phyloP scores from a whole-genome alignment of 2,329 filamentous ascomycete genomes.

The Cladophialophora chaetospira region DNA sequence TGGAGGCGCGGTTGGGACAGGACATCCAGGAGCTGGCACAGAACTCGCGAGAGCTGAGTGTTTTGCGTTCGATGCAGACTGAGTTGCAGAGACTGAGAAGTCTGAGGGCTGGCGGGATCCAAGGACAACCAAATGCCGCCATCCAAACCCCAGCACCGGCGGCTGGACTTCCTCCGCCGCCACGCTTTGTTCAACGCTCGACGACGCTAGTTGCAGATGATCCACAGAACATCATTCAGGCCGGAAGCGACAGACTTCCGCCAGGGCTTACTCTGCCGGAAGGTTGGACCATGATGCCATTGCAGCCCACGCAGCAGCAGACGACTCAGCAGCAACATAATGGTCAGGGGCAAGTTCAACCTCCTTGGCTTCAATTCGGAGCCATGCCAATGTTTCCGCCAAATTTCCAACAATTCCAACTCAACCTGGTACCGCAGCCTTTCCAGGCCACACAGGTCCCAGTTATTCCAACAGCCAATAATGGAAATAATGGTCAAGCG shows the following conservation, averaged over 20 bases:
- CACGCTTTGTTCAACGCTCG: conserved; percentile 1
- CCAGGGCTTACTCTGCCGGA: conserved; percentile 54
- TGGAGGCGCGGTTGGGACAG: conserved; percentile 69
- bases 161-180: conserved; percentile 19
- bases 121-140: conserved; percentile 16
- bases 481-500: background rate
- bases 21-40: conserved; percentile 66
- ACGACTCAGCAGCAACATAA: background rate
- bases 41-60: conserved; percentile 67
- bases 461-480: background rate
- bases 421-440: background rate
- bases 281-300: conserved; percentile 55
- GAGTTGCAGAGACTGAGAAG: conserved; percentile 69
- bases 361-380: background rate
- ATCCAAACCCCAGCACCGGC: conserved; percentile 11
- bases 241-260: conserved; percentile 52
- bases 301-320: conserved; percentile 38
- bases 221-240: conserved; percentile 38
- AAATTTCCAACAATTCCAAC: background rate
- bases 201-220: conserved; percentile 20
- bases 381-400: background rate
- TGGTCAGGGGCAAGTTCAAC: background rate
- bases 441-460: background rate
- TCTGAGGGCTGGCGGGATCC: conserved; percentile 39
- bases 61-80: conserved; percentile 66